Percentiles rank a stretch among this genome's conserved stretches.
These are phyloP conservation scores for Striga asiatica DNA, from an alignment of 257 asterid species.

Conservation along the genomic window DNA sequence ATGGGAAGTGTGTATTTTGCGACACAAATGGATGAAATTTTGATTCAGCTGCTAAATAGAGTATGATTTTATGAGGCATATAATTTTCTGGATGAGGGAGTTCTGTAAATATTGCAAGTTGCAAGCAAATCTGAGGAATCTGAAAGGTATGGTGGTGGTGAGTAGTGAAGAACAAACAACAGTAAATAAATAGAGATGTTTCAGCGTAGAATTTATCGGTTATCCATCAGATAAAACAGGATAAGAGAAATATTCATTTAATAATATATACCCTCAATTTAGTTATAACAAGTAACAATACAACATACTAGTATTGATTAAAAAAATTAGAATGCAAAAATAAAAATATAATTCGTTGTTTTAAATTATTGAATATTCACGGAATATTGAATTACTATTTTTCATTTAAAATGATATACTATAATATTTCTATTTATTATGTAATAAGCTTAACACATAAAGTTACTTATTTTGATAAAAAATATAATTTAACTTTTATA, in stretches of 20 bases:
- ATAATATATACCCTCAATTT: neutral
- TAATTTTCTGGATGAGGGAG: conserved; percentile 14
- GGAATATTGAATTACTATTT: too few species aligned
- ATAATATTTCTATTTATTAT: too few species aligned
- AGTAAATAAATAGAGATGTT: conserved; percentile 2
- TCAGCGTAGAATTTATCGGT: neutral
- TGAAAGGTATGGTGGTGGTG: conserved; percentile 18
- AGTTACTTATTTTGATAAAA: too few species aligned
- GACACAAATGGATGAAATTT: conserved; percentile 15
- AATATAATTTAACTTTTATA: too few species aligned
- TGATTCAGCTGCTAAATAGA: conserved; percentile 17
- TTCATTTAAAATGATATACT: too few species aligned
- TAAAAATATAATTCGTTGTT: too few species aligned
- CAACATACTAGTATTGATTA: neutral
- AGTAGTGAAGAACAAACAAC: conserved; percentile 17
- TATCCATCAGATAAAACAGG: neutral
- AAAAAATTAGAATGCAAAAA: too few species aligned
- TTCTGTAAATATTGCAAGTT: conserved; percentile 1
- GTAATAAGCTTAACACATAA: too few species aligned
- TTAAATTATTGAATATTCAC: too few species aligned
- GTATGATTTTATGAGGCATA: conserved; percentile 30
- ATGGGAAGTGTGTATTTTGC: conserved; percentile 2
- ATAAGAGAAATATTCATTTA: neutral
- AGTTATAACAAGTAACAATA: too few species aligned
- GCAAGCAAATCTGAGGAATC: conserved; percentile 24